Conservation (phyloP, 2,329 filamentous ascomycete species). For the Teratosphaeria epicoccoides region DNA sequence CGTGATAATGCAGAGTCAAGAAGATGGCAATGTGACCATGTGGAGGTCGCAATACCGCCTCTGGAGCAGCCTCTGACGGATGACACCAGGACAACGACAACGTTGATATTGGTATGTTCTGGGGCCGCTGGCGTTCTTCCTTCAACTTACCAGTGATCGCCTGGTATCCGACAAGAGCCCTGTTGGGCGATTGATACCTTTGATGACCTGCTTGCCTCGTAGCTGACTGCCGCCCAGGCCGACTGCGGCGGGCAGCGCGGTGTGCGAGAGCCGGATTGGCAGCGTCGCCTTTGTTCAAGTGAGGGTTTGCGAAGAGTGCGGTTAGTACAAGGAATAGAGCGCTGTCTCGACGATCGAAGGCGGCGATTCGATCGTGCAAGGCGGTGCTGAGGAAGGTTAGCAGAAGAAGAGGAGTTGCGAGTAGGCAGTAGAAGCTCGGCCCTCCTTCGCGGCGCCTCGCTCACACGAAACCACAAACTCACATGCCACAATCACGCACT, state of each 20-base stretch:
- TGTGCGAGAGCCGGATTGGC: not conserved
- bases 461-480: not conserved
- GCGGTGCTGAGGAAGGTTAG: not conserved
- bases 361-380: not conserved
- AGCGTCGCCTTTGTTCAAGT: not conserved
- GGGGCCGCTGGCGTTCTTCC: conserved; percentile 3
- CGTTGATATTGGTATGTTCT: conserved; percentile 5
- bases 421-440: not conserved
- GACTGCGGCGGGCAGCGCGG: not conserved
- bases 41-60: not conserved
- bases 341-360: not conserved
- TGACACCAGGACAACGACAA: conserved; percentile 9
- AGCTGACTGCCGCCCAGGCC: conserved; percentile 18
- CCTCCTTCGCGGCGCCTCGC: too few species aligned
- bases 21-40: not conserved
- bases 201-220: conserved; percentile 8
- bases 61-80: conserved; percentile 1
- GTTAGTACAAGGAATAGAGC: not conserved
- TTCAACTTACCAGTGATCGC: conserved; percentile 19
- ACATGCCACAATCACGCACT: not conserved
- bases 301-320: not conserved
- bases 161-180: conserved; percentile 10
- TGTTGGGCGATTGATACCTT: conserved; percentile 18
- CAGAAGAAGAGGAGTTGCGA: not conserved
- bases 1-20: not conserved